Evolutionary conservation across 108 stramenopile genomes (phyloP).

Genomic region (Bacterosira constricta): DNA sequence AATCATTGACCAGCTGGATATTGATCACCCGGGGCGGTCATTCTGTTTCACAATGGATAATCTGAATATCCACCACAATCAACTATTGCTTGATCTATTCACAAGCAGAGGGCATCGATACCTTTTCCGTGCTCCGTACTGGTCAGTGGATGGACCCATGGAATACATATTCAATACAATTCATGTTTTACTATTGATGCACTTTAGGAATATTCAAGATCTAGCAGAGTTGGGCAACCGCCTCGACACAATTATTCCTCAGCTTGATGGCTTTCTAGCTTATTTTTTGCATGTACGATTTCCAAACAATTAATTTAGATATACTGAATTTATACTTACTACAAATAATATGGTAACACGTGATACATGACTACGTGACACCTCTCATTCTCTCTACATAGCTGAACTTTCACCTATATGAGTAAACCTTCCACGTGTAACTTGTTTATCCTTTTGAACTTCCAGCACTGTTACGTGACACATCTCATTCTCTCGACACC

Average conservation of each 20-base stretch:
- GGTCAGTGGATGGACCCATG: conserved; percentile 28
- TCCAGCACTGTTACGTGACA: no score
- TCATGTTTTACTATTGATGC: neutral
- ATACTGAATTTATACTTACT: no score
- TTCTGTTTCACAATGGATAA: conserved; percentile 31
- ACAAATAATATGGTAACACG: no score
- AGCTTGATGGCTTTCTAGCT: neutral
- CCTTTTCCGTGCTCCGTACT: conserved; percentile 24
- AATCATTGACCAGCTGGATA: conserved; percentile 8
- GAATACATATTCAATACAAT: conserved; percentile 33
- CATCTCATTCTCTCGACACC: no score
- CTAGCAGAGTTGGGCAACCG: conserved; percentile 17
- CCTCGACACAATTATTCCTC: conserved; percentile 7
- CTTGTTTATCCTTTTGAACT: no score
- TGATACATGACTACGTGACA: no score
- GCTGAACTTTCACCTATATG: no score
- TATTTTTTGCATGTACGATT: conserved; percentile 6
- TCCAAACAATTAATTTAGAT: conserved; percentile 11
- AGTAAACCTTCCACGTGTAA: no score
- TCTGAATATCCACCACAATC: conserved; percentile 24
- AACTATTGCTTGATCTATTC: neutral
- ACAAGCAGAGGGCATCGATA: conserved; percentile 7
- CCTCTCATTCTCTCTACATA: no score
- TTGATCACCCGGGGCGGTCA: neutral
- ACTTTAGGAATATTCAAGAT: conserved; percentile 5